Conservation (phyloP, 768 basidiomycete species). For the Kwoniella dejecticola region DNA sequence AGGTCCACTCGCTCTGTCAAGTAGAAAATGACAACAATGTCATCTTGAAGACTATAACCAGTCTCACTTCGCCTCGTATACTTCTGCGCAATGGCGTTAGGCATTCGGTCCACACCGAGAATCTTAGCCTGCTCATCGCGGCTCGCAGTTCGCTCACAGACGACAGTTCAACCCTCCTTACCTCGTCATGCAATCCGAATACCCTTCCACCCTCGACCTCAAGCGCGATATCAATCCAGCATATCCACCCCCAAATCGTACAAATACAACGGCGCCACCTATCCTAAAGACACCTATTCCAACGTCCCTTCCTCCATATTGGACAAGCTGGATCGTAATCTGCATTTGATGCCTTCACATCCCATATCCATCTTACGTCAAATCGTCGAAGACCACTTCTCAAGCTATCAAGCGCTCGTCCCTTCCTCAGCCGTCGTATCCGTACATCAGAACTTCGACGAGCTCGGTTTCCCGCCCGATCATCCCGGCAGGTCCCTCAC, state of each 20-base stretch:
- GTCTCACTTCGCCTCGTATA: too few relatives aligned
- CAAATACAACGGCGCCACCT: conserved; percentile 55
- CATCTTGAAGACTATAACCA: not conserved
- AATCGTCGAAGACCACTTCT: conserved; percentile 82
- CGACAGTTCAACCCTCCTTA: too few relatives aligned
- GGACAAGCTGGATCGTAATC: conserved; percentile 71
- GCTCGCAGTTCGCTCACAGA: not conserved
- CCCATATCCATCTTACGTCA: conserved; percentile 82
- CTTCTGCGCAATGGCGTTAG: too few relatives aligned
- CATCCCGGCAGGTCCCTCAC: conserved; percentile 88
- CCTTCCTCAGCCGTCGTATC: conserved; percentile 87
- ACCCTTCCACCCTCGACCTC: not conserved
- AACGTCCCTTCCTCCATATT: conserved; percentile 86
- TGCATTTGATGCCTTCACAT: conserved; percentile 76
- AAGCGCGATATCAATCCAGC: conserved; percentile 6
- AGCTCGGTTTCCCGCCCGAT: conserved; percentile 87
- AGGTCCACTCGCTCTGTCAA: not conserved
- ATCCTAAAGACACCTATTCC: conserved; percentile 74
- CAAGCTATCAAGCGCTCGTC: conserved; percentile 70
- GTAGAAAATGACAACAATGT: not conserved
- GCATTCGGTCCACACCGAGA: too few relatives aligned
- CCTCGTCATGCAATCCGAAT: not conserved
- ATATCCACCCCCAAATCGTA: conserved; percentile 23
- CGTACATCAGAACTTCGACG: conserved; percentile 87
- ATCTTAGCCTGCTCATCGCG: too few relatives aligned